phyloP scores from a whole-genome alignment of 495 filamentous ascomycete species.

The Penicillium malachiteum region DNA sequence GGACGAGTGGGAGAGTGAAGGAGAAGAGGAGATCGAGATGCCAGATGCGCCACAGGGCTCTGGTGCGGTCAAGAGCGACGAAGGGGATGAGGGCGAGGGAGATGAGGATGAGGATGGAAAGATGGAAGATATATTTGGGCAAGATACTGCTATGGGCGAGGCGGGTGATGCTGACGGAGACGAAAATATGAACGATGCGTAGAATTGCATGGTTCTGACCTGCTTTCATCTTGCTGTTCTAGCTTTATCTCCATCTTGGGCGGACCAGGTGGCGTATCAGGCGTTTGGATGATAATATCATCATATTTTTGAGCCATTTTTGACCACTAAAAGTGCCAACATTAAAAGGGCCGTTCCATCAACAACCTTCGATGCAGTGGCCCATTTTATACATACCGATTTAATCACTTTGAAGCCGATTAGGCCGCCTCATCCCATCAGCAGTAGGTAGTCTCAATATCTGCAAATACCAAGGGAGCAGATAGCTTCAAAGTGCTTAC shows the following conservation, averaged over 20 bases:
- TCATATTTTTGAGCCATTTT: conserved; percentile 8
- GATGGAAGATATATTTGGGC: conserved; percentile 60
- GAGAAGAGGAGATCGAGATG: conserved; percentile 52
- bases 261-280: conserved; percentile 19
- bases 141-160: conserved; percentile 51
- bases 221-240: neutral
- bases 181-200: conserved; percentile 52
- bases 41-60: conserved; percentile 27
- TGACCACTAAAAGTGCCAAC: conserved; percentile 6
- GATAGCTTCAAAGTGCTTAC: too few relatives aligned
- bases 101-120: conserved; percentile 57
- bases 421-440: too few relatives aligned
- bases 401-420: too few relatives aligned
- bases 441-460: too few relatives aligned
- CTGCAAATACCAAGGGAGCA: too few relatives aligned
- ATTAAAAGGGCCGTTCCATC: too few relatives aligned
- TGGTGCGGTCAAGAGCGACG: conserved; percentile 24
- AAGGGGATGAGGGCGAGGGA: conserved; percentile 31
- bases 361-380: neutral
- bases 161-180: conserved; percentile 40
- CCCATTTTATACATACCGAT: neutral
- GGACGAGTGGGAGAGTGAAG: conserved; percentile 71
- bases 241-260: conserved; percentile 1
- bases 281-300: conserved; percentile 18
- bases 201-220: conserved; percentile 2